Conservation (phyloP, 371 early-diverging fungal genomes). For the Funneliformis caledonium region DNA sequence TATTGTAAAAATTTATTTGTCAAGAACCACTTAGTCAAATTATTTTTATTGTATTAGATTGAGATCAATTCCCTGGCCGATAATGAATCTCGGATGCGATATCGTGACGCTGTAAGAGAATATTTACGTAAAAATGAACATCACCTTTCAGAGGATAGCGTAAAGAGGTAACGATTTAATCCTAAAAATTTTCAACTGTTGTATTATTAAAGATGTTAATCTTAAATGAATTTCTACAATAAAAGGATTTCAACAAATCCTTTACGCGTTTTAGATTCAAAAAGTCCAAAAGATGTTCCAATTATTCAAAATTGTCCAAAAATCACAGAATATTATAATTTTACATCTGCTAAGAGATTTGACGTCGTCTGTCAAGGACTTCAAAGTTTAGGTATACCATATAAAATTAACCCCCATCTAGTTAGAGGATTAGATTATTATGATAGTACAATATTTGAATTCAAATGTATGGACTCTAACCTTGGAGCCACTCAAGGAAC, state of each 20-base stretch:
- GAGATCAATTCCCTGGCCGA: conserved; percentile 65
- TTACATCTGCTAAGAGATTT: conserved; percentile 49
- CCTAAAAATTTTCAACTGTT: not conserved
- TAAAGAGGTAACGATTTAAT: conserved; percentile 43
- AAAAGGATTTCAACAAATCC: conserved; percentile 57
- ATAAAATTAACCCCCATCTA: conserved; percentile 52
- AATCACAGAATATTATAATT: conserved; percentile 48
- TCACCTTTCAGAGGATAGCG: conserved; percentile 55
- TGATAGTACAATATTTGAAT: conserved; percentile 68
- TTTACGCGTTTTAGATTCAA: conserved; percentile 66
- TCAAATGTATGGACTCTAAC: conserved; percentile 46
- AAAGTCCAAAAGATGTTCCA: conserved; percentile 52
- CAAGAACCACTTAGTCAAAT: not conserved
- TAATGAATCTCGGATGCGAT: conserved; percentile 49
- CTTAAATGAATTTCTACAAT: not conserved
- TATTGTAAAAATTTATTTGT: not conserved
- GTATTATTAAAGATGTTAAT: not conserved
- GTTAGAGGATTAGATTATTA: conserved; percentile 73
- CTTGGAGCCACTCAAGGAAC: conserved; percentile 65
- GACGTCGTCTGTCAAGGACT: conserved; percentile 49
- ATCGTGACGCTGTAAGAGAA: conserved; percentile 47
- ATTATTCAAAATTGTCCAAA: conserved; percentile 49
- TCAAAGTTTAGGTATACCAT: conserved; percentile 51
- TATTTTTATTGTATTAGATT: conserved; percentile 40
- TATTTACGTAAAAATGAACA: conserved; percentile 49